Evolutionary conservation across 495 filamentous ascomycete genomes (phyloP), one percentile per base, ranked within the genome.

Genomic region (Aspergillus indologenus): DNA sequence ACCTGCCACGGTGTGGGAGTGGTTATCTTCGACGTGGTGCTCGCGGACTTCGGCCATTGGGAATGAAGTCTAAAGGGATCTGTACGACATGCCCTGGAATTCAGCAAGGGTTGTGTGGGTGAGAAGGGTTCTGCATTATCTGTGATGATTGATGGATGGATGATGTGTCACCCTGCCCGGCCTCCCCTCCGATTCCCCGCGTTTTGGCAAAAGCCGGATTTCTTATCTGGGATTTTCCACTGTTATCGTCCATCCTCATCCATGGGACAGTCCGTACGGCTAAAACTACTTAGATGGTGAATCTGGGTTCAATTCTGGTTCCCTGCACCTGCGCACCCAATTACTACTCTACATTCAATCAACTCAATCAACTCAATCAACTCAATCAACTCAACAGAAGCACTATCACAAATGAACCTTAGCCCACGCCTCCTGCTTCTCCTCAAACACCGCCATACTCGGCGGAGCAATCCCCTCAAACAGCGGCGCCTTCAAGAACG

Each of bases 401-500:
- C n/a, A n/a, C n/a, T n/a, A n/a, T 40, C 21, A 21, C 52, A 42
- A 34, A 14, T 34, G 46, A 12, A 57, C 20, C 6, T 19, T 46
- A 1, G 59, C 21, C 63, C 63, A 65, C 17, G 48, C 26, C 23
- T 60, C 23, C 18, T 61, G 56, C 22, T 45, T 60, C 14, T 65
- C 55, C 11, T 8, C n/a, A 18, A 72, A 72, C 11, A 65, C 47
- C 24, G 65, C 69, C 29, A 29, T 49, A 0, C 24, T 47, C 12
- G 56, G 62, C 11, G 59, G 54, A 5, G 68, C 47, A 7, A 71
- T 51, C 0, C 9, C 57, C 9, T 67, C 65, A 51, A 72, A 72
- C 57, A 72, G 42, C 1, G 57, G 31, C 9, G 63, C 70, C 47
- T 72, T 71, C 21, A 72, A 21, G 34, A 68, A 69, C 0, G 61